Conservation (phyloP, 75 land plant species). For the Picea sitchensis region DNA sequence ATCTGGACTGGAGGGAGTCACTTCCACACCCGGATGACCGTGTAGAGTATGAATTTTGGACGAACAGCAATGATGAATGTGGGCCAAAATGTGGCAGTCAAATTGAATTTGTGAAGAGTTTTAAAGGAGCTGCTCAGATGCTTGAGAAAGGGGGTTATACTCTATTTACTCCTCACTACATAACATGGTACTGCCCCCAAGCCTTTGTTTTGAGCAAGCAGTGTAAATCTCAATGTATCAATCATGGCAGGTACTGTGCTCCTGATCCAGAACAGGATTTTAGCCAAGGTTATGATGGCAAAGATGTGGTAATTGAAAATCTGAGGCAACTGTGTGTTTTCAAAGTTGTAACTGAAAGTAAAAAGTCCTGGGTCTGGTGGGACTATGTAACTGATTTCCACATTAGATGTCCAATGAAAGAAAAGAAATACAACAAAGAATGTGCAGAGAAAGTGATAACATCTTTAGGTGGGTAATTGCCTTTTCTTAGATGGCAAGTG, state of each 20-base stretch:
- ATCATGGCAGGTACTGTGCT: conserved; percentile 59
- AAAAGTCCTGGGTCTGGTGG: conserved; percentile 61
- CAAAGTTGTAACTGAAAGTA: conserved; percentile 40
- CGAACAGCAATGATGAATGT: conserved; percentile 65
- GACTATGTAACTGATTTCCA: conserved; percentile 66
- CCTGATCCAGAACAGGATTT: conserved; percentile 68
- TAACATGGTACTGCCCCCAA: conserved; percentile 63
- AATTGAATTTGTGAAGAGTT: conserved; percentile 44
- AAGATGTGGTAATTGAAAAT: conserved; percentile 57
- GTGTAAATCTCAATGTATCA: conserved; percentile 63
- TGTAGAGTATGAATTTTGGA: conserved; percentile 71
- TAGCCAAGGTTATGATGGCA: conserved; percentile 57
- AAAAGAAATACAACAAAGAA: conserved; percentile 45
- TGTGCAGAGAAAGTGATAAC: conserved; percentile 55
- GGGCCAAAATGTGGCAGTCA: conserved; percentile 62
- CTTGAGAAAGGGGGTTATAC: conserved; percentile 55
- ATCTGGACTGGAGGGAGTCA: conserved; percentile 63
- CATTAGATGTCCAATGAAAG: conserved; percentile 66
- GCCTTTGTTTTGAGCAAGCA: conserved; percentile 53
- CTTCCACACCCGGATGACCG: conserved; percentile 72
- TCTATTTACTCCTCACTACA: conserved; percentile 54
- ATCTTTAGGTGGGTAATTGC: conserved; percentile 31
- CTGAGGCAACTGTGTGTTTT: conserved; percentile 50
- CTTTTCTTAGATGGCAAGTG: background rate
- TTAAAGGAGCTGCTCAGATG: conserved; percentile 56